Evolutionary conservation across 257 asterid genomes (phyloP), one percentile per base, ranked within the genome.

Genomic region (Paulownia fortunei): DNA sequence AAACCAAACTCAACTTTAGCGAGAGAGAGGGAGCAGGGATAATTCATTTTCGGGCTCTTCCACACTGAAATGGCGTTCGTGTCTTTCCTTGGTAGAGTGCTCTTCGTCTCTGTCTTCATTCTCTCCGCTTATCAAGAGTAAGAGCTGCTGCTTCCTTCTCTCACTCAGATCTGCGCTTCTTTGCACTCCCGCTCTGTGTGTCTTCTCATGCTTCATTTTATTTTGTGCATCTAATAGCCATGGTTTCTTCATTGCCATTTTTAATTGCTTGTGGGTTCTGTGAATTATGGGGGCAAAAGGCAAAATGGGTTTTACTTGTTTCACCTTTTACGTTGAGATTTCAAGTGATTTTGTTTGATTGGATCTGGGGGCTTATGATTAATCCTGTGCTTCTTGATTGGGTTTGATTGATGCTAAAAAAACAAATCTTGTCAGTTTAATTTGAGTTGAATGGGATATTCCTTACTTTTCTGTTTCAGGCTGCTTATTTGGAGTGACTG

Each of bases 91-190:
- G 99, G 99, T 3, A 85, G 99, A 70, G 72, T 93, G 76, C 90
- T 95, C 72, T 95, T 95, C 79, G 98, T 93, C 87, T 89, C 99
- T 5, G 93, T 90, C 80, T 95, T 95, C 88, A 79, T 95, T 65
- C 94, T 95, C 83, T 89, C 97, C 62, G 98, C 97, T 63, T 88
- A 87, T 82, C 98, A 91, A 84, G 98, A 95, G 99, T 95, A 89
- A 84, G 88, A 6, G 2, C 55, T 78, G 23, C 76, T 30, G 1
- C 59, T 70, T n/a, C 72, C 66, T 37, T 49, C 15, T 70, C 51
- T 69, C 27, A 1, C 74, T 60, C 87, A 85, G 95, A 89, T 94
- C 94, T 91, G 78, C 63, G 49, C 7, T 79, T 67, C 36, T 76
- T 71, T 44, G 51, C 24, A 30, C 12, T 4, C 34, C 9, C 36